These are phyloP conservation scores for Pholiota conissans DNA, from an alignment of 768 basidiomycete genomes.

Conservation along the genomic window DNA sequence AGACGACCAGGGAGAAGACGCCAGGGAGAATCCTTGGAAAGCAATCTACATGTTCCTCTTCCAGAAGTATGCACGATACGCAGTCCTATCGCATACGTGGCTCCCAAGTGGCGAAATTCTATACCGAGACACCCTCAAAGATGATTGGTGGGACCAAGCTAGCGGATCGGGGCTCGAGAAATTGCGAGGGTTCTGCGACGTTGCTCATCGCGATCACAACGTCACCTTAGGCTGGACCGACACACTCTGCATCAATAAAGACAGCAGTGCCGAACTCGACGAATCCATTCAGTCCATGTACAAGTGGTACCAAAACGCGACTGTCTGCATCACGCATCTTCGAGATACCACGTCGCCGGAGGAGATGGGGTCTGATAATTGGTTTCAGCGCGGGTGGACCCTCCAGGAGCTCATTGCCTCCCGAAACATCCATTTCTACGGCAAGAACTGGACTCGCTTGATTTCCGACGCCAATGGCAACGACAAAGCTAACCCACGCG, in stretches of 20 bases:
- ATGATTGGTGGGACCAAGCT: neutral
- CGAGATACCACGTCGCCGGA: neutral
- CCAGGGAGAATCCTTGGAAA: neutral
- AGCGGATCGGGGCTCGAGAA: neutral
- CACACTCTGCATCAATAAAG: slow-evolving; percentile 4
- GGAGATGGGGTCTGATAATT: neutral
- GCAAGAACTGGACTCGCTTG: neutral
- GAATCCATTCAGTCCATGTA: slow-evolving; percentile 2
- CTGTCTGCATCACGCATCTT: neutral
- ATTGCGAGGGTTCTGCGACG: neutral
- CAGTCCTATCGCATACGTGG: slow-evolving; percentile 1
- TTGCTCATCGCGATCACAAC: neutral
- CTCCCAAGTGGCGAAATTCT: neutral
- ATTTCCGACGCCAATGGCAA: neutral
- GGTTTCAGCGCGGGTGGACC: neutral
- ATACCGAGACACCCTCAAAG: neutral
- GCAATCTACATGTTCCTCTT: neutral
- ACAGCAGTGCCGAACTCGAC: slow-evolving; percentile 6
- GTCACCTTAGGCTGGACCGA: neutral
- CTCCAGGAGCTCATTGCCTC: neutral
- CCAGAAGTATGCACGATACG: neutral
- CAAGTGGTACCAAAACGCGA: neutral
- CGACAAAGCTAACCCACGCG: neutral
- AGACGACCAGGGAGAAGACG: neutral
- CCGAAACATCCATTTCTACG: neutral